Evolutionary conservation across 2,329 filamentous ascomycete species (phyloP), one percentile per base, ranked within the genome.

Genomic region (Aspergillus sergii): DNA sequence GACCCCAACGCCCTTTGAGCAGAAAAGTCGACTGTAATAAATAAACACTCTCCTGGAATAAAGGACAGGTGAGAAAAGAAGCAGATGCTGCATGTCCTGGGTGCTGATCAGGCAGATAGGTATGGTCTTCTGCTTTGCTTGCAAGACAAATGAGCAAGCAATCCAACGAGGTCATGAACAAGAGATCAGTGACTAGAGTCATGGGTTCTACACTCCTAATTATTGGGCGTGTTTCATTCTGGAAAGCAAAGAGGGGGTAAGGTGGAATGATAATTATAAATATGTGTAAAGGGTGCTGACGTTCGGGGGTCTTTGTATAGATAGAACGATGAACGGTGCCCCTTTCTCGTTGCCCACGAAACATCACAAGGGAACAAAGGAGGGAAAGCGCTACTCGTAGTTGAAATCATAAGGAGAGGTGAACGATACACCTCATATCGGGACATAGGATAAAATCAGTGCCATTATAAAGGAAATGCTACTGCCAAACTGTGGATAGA

Each of bases 181-280:
- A 67, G 57, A 53, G 62, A 61, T 68, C 69, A 67, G 66, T 72
- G 69, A 62, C 61, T 43, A 62, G 58, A 58, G 72, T 73, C 71
- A 74, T 72, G 65, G 62, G 68, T 63, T 63, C 58, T 65, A 64
- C 62, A 64, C 71, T 71, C 68, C 66, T 73, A 71, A 74, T 72
- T 63, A 51, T 66, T 55, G 32, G 23, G 23, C 51, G 26, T 10
- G 14, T 23, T 4, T 28, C 32, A 28, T 39, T 36, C 26, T 36
- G 51, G 14, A 16, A 39, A 55, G 32, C 23, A 36, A 55, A 55
- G 51, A 19, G 14, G 39, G 19, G 16, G 4, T 41, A 41, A n/a
- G 16, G 39, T n/a, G 39, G 39, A 41, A 41, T 41, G 39, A 41
- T 41, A 48, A 48, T 19, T 12, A 48, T 26, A 48, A 12, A 46